Evolutionary conservation across 495 filamentous ascomycete genomes (phyloP), one percentile per base, ranked within the genome.

Genomic region (Aspergillus steynii): DNA sequence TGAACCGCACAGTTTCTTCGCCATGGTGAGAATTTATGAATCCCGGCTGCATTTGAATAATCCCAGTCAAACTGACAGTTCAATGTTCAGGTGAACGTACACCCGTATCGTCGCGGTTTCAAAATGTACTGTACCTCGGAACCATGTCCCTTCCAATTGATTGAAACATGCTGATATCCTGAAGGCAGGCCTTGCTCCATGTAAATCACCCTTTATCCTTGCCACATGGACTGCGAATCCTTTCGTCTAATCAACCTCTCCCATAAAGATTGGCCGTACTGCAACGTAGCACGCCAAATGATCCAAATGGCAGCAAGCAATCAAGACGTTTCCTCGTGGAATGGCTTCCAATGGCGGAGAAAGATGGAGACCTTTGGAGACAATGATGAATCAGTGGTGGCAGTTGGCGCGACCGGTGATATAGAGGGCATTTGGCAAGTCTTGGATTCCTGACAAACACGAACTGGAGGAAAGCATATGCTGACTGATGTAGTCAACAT

Each of bases 251-350:
- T 55, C 50, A 14, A 37, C 25, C 12, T 61, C 32, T 12, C 31
- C 20, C 26, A 50, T 32, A 46, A 65, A 88, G 85, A 90, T 73
- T 99, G 95, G 95, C 90, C 95, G 8, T 99, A 97, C 76, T 99
- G 95, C 77, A 82, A 81, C 54, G 84, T 87, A 48, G 93, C 91
- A 20, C 81, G 82, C 37, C 86, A 85, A 61, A 82, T 97, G 70
- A 84, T 84, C 45, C 86, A 89, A 64, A 84, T 88, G 68, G 85
- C 93, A 10, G 77, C 93, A 46, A 83, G 76, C 27, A 82, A 72
- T 12, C 71, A 82, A 27, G 82, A 85, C 59, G 76, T 81, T 61
- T 79, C 82, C 46, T 72, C 80, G 50, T 94, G 88, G 85, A 80
- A 86, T 58, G 81, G 80, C 0, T 77, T 96, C 29, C 82, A 90